A percentile compares a stretch with the other conserved stretches of the same genome.
These are phyloP conservation scores for Aspergillus sclerotialis DNA, from an alignment of 2,329 filamentous ascomycete genomes.

Conservation along the genomic window DNA sequence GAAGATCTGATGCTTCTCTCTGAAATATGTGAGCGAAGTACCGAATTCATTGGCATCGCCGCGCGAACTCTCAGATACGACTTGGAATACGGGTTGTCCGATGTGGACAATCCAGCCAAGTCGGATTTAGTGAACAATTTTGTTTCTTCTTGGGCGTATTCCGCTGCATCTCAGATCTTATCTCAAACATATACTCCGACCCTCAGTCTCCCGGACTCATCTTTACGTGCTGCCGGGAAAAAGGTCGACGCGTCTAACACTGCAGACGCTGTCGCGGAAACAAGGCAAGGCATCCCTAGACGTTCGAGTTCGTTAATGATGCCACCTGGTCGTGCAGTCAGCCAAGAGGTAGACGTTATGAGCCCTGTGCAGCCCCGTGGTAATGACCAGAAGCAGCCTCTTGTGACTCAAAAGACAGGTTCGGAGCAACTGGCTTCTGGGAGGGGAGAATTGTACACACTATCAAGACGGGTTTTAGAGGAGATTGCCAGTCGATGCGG, in stretches of 20 bases:
- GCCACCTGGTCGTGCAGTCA: constrained; percentile 15
- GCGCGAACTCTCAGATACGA: constrained; percentile 75
- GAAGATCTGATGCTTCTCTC: constrained; percentile 76
- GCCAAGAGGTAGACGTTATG: constrained; percentile 24
- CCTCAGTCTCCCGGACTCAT: constrained; percentile 30
- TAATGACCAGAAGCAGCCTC: constrained; percentile 34
- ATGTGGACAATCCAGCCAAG: constrained; percentile 28
- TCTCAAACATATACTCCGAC: constrained; percentile 30
- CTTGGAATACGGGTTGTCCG: constrained; percentile 55
- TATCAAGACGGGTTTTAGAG: constrained; percentile 75
- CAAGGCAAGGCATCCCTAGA: constrained; percentile 24
- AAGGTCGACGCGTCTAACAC: constrained; percentile 14
- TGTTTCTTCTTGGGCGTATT: constrained; percentile 41
- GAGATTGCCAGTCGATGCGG: constrained; percentile 62
- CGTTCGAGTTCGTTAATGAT: constrained; percentile 33
- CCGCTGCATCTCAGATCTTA: constrained; percentile 38
- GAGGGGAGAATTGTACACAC: constrained; percentile 71
- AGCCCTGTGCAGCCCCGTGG: constrained; percentile 39
- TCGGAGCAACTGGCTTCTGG: constrained; percentile 75
- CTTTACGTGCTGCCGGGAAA: constrained; percentile 23
- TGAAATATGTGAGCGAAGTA: constrained; percentile 74
- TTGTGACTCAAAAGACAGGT: constrained; percentile 45
- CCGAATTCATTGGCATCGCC: constrained; percentile 76
- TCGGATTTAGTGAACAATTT: constrained; percentile 37
- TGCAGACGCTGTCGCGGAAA: constrained; percentile 12